A percentile compares a stretch with the other conserved stretches of the same genome.
phyloP scores from a whole-genome alignment of 2,329 filamentous ascomycete genomes.

The Plenodomus lindquistii region DNA sequence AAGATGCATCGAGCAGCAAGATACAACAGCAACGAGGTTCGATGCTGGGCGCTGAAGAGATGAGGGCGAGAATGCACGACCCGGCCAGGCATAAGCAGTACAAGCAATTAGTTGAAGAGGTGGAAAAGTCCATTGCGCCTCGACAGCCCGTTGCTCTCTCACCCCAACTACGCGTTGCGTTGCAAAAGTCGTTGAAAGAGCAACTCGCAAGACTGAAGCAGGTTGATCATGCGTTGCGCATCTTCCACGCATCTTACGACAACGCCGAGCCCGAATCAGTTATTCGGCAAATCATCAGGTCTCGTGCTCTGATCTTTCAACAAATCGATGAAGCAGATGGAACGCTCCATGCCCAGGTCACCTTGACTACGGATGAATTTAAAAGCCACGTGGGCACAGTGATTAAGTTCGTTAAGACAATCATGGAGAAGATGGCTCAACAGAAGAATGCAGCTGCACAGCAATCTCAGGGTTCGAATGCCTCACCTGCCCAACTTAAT shows the following conservation, averaged over 20 bases:
- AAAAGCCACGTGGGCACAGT: slow-evolving; percentile 27
- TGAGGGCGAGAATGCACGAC: slow-evolving; percentile 30
- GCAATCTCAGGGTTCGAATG: slow-evolving; percentile 22
- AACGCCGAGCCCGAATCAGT: slow-evolving; percentile 27
- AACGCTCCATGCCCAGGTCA: slow-evolving; percentile 33
- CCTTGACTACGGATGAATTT: slow-evolving; percentile 34
- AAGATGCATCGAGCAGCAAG: slow-evolving; percentile 39
- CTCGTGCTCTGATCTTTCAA: slow-evolving; percentile 29
- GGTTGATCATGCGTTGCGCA: slow-evolving; percentile 35
- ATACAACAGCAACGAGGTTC: slow-evolving; percentile 27
- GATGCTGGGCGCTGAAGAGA: slow-evolving; percentile 26
- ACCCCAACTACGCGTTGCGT: slow-evolving; percentile 22
- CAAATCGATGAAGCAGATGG: slow-evolving; percentile 35
- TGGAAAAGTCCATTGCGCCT: slow-evolving; percentile 28
- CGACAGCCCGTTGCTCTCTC: slow-evolving; percentile 27
- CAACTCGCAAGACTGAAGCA: slow-evolving; percentile 32
- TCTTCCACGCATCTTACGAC: slow-evolving; percentile 35
- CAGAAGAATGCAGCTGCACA: slow-evolving; percentile 20
- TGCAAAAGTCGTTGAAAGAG: slow-evolving; percentile 33
- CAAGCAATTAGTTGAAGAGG: slow-evolving; percentile 32
- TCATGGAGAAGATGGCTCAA: slow-evolving; percentile 30
- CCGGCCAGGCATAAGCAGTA: slow-evolving; percentile 33
- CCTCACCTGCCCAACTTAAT: slow-evolving; percentile 38
- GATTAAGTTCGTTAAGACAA: slow-evolving; percentile 32
- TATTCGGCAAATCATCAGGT: slow-evolving; percentile 29